Conservation (phyloP, 371 early-diverging fungal genomes). For the Dichotomocladium elegans region DNA sequence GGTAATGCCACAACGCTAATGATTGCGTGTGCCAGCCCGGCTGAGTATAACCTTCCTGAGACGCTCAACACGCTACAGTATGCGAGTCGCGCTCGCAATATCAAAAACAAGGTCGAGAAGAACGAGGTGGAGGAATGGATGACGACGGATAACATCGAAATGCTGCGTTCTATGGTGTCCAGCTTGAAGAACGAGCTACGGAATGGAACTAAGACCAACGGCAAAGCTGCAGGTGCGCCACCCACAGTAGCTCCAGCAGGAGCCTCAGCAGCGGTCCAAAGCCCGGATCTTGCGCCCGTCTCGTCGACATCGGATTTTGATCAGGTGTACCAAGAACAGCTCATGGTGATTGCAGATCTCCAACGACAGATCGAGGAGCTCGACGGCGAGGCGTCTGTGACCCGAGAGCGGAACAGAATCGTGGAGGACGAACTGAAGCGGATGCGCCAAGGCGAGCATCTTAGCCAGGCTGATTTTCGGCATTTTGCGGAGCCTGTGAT, state of each 20-base stretch:
- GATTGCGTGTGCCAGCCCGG: conserved; percentile 91
- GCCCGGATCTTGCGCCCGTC: background rate
- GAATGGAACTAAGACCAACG: background rate
- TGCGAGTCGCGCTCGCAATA: conserved; percentile 85
- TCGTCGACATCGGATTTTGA: conserved; percentile 14
- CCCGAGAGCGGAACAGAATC: conserved; percentile 31
- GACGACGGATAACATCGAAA: conserved; percentile 55
- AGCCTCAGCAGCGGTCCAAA: background rate
- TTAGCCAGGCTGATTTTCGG: conserved; percentile 33
- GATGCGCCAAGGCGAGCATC: conserved; percentile 3
- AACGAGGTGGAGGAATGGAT: conserved; percentile 70
- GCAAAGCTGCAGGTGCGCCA: background rate
- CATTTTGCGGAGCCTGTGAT: conserved; percentile 63
- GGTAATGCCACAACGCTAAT: conserved; percentile 90
- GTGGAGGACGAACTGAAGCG: conserved; percentile 37
- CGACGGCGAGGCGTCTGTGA: conserved; percentile 31
- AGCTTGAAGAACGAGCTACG: conserved; percentile 54
- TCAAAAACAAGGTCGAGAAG: conserved; percentile 76
- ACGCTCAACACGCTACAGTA: conserved; percentile 91
- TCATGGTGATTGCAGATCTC: conserved; percentile 29
- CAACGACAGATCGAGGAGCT: conserved; percentile 43
- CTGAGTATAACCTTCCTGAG: conserved; percentile 80
- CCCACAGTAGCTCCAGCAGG: conserved; percentile 4
- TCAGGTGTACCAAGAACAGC: conserved; percentile 31
- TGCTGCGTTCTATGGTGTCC: conserved; percentile 48